Evolutionary conservation across 2,329 filamentous ascomycete genomes (phyloP).

Genomic region (Calycina herbarum): DNA sequence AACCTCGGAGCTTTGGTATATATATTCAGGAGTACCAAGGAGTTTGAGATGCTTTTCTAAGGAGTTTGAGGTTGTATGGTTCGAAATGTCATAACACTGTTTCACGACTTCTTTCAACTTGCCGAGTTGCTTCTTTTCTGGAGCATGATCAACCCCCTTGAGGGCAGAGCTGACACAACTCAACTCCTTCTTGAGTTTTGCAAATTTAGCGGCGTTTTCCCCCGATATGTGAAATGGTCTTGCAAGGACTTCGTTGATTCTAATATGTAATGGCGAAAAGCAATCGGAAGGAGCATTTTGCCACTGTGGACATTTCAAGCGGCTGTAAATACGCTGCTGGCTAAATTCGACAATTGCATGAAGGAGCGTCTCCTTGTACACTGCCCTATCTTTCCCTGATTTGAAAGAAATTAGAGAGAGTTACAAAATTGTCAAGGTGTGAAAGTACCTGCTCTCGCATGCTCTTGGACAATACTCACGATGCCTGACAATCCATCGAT

Average conservation of each 20-base stretch:
- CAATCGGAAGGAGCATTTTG: too few relatives aligned
- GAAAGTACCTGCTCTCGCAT: slow-evolving; percentile 15
- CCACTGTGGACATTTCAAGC: neutral
- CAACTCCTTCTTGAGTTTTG: neutral
- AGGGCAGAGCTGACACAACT: neutral
- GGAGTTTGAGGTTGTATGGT: slow-evolving; percentile 5
- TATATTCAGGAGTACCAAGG: neutral
- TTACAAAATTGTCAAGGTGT: neutral
- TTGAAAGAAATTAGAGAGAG: neutral
- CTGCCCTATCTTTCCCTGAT: neutral
- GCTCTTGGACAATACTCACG: slow-evolving; percentile 10
- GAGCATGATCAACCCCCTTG: neutral
- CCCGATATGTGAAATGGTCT: too few relatives aligned
- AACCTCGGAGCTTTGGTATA: neutral
- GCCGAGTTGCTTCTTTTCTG: neutral
- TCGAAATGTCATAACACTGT: slow-evolving; percentile 10
- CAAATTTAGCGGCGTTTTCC: neutral
- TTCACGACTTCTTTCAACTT: slow-evolving; percentile 11
- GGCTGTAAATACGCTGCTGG: slow-evolving; percentile 11
- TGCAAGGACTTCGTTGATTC: neutral
- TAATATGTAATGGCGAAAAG: neutral
- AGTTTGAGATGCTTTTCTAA: slow-evolving; percentile 7
- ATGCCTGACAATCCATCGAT: slow-evolving; percentile 7
- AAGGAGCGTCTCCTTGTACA: slow-evolving; percentile 1
- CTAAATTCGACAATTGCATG: slow-evolving; percentile 11